Evolutionary conservation across 331 rosid genomes (phyloP).

Genomic region (Pyrus hybrid): DNA sequence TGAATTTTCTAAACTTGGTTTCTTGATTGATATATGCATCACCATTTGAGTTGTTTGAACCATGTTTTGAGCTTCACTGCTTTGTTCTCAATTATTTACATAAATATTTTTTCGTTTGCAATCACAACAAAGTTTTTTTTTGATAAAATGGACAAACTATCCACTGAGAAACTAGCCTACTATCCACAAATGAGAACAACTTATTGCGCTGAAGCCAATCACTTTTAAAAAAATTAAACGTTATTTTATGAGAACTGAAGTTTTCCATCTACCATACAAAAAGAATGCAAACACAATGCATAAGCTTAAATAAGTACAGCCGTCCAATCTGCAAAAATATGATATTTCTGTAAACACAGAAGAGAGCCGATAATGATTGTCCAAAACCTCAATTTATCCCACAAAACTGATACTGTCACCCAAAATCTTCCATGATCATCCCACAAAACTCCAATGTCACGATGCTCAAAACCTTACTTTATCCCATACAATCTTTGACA

Average conservation of each 20-base stretch:
- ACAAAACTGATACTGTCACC: not conserved
- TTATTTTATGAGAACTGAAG: not conserved
- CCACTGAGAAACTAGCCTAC: not conserved
- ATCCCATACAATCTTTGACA: not conserved
- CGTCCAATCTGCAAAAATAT: not conserved
- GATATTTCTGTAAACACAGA: not conserved
- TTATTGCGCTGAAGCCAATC: not conserved
- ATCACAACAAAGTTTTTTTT: no score
- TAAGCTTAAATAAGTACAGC: not conserved
- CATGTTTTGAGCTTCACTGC: not conserved
- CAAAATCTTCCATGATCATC: not conserved
- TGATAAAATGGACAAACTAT: not conserved
- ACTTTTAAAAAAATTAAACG: not conserved
- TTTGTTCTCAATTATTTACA: not conserved
- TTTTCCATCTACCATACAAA: not conserved
- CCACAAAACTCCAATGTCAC: not conserved
- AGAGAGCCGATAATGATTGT: not conserved
- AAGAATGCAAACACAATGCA: not conserved
- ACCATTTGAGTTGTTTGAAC: not conserved
- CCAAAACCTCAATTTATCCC: not conserved
- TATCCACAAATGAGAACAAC: not conserved
- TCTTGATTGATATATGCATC: not conserved
- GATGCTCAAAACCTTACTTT: not conserved
- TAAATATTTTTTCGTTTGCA: no score
- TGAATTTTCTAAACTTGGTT: not conserved